phyloP scores from a whole-genome alignment of 108 stramenopile species.

The Cylindrotheca closterium region DNA sequence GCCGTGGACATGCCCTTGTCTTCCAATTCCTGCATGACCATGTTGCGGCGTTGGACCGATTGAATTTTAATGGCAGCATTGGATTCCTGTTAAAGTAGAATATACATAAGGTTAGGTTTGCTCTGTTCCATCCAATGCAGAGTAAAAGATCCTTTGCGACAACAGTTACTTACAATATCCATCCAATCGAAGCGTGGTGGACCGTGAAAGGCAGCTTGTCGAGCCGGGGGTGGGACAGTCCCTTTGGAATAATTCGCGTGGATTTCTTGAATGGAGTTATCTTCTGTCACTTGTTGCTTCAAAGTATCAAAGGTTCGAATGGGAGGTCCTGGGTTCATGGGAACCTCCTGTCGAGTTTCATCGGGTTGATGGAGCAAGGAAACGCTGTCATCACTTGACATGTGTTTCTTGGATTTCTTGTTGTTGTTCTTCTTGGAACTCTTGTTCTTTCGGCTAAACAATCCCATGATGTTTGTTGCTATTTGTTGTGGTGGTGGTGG shows the following conservation, averaged over 20 bases:
- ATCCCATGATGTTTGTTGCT: neutral
- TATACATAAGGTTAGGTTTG: neutral
- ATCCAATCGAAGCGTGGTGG: conserved; percentile 89
- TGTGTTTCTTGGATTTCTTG: neutral
- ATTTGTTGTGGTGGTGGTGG: neutral
- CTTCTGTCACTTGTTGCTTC: neutral
- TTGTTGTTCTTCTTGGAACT: too few species aligned
- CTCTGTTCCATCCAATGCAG: neutral
- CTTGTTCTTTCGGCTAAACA: neutral
- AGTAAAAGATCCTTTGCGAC: neutral
- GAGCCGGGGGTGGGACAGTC: conserved; percentile 49
- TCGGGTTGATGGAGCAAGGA: neutral
- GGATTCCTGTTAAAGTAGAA: conserved; percentile 50
- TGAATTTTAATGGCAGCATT: conserved; percentile 73
- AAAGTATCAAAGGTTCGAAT: too few species aligned
- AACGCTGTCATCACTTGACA: neutral
- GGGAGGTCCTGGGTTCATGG: neutral
- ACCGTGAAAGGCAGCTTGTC: conserved; percentile 67
- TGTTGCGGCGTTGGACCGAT: conserved; percentile 59
- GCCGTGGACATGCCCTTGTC: conserved; percentile 52
- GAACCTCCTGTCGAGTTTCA: neutral
- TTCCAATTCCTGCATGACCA: conserved; percentile 50
- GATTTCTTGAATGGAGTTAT: neutral
- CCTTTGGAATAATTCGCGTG: neutral
- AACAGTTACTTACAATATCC: conserved; percentile 71